phyloP scores from a whole-genome alignment of 305 asterid genomes.

The Andrographis paniculata region DNA sequence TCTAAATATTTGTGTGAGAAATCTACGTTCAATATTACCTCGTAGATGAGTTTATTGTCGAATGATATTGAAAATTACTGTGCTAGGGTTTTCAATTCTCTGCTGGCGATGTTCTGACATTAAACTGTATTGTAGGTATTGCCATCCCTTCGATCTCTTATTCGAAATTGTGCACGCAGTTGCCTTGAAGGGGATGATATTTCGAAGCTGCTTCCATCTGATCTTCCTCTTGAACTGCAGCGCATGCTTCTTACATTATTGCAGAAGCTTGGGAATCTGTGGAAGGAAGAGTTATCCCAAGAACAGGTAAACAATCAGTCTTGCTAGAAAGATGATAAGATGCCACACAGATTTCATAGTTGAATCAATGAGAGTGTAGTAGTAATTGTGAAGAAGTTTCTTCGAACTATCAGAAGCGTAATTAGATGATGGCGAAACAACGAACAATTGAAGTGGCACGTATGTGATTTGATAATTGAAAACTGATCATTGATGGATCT shows the following conservation, averaged over 20 bases:
- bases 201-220: conserved; percentile 37
- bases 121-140: conserved; percentile 24
- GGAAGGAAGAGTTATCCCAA: conserved; percentile 31
- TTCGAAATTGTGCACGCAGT: conserved; percentile 24
- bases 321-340: neutral
- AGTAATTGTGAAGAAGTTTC: too few relatives aligned
- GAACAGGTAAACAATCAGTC: conserved; percentile 24
- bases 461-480: neutral
- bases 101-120: conserved; percentile 6
- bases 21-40: too few relatives aligned
- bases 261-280: conserved; percentile 26
- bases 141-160: conserved; percentile 35
- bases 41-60: too few relatives aligned
- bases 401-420: too few relatives aligned
- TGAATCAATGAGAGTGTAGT: neutral
- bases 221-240: conserved; percentile 31
- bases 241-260: conserved; percentile 25
- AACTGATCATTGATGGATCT: neutral
- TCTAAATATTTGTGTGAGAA: too few relatives aligned
- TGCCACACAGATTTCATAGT: neutral
- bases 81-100: conserved; percentile 2
- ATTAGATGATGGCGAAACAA: too few relatives aligned
- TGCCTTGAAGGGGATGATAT: conserved; percentile 19
- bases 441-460: neutral
- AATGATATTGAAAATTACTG: neutral